These are phyloP conservation scores for Crucibulum laeve DNA, from an alignment of 768 basidiomycete genomes.

Conservation along the genomic window DNA sequence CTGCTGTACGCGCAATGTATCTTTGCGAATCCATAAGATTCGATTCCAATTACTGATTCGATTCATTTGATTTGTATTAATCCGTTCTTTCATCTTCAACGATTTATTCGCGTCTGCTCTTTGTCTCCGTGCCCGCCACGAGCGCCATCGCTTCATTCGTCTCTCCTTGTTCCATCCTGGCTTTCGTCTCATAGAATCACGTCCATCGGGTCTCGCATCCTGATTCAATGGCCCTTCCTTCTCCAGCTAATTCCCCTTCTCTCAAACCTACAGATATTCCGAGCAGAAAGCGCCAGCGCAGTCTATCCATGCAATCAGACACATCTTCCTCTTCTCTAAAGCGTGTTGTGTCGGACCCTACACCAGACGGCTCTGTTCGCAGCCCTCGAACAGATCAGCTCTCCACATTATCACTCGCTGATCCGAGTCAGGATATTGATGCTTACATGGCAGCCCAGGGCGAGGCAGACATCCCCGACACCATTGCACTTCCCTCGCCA, in stretches of 20 bases:
- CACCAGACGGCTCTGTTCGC: conserved; percentile 33
- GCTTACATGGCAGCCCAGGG: conserved; percentile 61
- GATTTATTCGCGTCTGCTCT: too few species aligned
- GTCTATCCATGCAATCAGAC: conserved; percentile 71
- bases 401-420: conserved; percentile 36
- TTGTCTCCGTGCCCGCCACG: too few species aligned
- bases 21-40: too few species aligned
- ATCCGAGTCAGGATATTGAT: conserved; percentile 58
- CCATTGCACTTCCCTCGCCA: conserved; percentile 13
- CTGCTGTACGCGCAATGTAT: too few species aligned
- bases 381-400: conserved; percentile 37
- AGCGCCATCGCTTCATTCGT: too few species aligned
- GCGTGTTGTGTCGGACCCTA: conserved; percentile 68
- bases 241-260: conserved; percentile 42
- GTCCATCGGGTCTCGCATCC: too few species aligned
- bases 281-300: conserved; percentile 69
- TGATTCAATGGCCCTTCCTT: too few species aligned
- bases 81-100: too few species aligned
- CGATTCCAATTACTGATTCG: too few species aligned
- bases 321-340: conserved; percentile 72
- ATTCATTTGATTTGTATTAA: too few species aligned
- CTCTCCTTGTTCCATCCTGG: too few species aligned
- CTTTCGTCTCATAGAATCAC: too few species aligned
- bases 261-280: conserved; percentile 32
- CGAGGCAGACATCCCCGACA: conserved; percentile 29